These are phyloP conservation scores for Sporodiniella umbellata DNA, from an alignment of 371 early-diverging fungal genomes.

Conservation along the genomic window DNA sequence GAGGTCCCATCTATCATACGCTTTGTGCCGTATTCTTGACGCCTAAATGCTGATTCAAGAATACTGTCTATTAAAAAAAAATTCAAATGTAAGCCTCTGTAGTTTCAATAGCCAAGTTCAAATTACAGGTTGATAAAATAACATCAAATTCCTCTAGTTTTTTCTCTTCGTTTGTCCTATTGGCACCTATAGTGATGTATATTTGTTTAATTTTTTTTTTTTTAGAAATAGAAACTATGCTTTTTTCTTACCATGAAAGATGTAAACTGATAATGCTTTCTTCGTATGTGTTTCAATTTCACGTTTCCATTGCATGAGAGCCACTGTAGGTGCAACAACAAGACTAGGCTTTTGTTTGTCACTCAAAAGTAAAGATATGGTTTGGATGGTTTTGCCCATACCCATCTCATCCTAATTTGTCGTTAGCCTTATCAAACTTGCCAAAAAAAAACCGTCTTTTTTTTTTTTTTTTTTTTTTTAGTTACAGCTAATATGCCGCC, in stretches of 20 bases:
- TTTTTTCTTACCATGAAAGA: conserved; percentile 65
- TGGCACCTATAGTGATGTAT: conserved; percentile 13
- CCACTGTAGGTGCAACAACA: conserved; percentile 84
- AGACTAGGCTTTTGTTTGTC: conserved; percentile 73
- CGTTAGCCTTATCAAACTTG: background rate
- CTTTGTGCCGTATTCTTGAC: conserved; percentile 69
- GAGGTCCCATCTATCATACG: conserved; percentile 30
- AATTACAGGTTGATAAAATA: conserved; percentile 79
- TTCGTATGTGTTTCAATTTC: conserved; percentile 78
- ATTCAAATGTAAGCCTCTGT: too few species aligned
- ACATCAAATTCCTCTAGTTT: conserved; percentile 72
- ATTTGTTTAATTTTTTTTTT: background rate
- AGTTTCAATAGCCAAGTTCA: too few species aligned
- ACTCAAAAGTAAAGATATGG: conserved; percentile 79
- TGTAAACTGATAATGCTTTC: conserved; percentile 55
- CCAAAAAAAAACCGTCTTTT: background rate
- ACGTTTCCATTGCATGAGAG: conserved; percentile 86
- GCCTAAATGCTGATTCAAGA: conserved; percentile 72
- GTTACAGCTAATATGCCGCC: conserved; percentile 81
- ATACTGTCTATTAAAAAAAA: conserved; percentile 61
- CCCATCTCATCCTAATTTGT: conserved; percentile 92
- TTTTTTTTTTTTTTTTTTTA: background rate
- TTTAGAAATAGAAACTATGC: background rate
- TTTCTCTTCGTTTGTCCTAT: conserved; percentile 43
- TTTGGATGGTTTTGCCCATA: conserved; percentile 99